Evolutionary conservation across 768 basidiomycete genomes (phyloP).

Genomic region (Tylopilus intermedius): DNA sequence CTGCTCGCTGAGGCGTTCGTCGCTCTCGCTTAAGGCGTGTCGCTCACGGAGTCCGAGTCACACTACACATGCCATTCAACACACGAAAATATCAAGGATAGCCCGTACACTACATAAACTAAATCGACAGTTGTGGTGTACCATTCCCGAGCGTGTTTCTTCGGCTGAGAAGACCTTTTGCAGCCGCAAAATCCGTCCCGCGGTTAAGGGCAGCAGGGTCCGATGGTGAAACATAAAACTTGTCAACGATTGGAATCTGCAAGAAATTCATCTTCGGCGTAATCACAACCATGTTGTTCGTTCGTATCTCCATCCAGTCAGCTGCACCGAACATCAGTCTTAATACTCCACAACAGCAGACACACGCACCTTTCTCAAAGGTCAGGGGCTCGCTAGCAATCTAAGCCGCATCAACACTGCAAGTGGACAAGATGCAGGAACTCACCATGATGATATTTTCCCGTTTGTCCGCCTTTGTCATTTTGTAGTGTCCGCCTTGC

Average conservation of each 20-base stretch:
- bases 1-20: background rate
- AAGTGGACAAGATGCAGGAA: constrained; percentile 1
- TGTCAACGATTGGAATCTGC: constrained; percentile 91
- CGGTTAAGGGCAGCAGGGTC: constrained; percentile 68
- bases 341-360: too few species aligned
- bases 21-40: too few species aligned
- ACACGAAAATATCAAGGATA: too few species aligned
- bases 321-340: constrained; percentile 33
- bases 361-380: constrained; percentile 76
- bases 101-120: background rate
- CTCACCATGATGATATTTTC: constrained; percentile 90
- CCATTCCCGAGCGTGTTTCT: constrained; percentile 36
- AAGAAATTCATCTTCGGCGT: constrained; percentile 94
- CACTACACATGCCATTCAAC: too few species aligned
- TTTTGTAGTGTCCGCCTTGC: constrained; percentile 86
- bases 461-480: constrained; percentile 92
- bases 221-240: constrained; percentile 85
- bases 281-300: constrained; percentile 92
- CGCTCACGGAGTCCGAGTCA: too few species aligned
- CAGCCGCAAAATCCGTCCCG: constrained; percentile 78
- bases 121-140: constrained; percentile 21
- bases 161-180: constrained; percentile 77
- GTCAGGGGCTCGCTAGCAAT: constrained; percentile 92
- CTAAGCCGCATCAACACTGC: constrained; percentile 32
- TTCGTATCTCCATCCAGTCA: constrained; percentile 99